These are phyloP conservation scores for Pseudevernia furfuracea DNA, from an alignment of 495 filamentous ascomycete genomes.

Conservation along the genomic window DNA sequence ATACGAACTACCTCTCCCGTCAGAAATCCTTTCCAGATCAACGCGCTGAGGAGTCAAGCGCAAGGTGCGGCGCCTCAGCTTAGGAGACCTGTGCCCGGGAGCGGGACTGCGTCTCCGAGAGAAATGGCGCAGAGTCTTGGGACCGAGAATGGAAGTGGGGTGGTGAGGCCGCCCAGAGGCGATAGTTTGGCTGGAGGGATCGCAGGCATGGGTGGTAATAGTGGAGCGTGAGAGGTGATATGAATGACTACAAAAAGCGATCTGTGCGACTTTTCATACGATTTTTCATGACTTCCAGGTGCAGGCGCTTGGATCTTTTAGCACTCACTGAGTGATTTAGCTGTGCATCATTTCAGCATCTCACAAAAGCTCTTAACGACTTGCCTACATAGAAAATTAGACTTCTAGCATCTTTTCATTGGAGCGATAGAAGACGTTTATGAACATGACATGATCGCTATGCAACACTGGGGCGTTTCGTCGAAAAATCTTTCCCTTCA, in stretches of 20 bases:
- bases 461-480: background rate
- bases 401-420: background rate
- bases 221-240: background rate
- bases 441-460: background rate
- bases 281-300: background rate
- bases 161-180: constrained; percentile 18
- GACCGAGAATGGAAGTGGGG: background rate
- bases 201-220: background rate
- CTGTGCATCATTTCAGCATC: background rate
- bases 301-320: constrained; percentile 1
- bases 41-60: constrained; percentile 23
- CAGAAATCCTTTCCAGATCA: constrained; percentile 21
- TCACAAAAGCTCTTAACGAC: background rate
- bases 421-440: background rate
- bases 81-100: constrained; percentile 19
- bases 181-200: constrained; percentile 15
- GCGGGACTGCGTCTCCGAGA: constrained; percentile 18
- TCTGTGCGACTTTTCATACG: background rate
- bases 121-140: constrained; percentile 4
- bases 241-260: background rate
- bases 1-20: constrained; percentile 13
- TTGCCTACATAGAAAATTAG: background rate
- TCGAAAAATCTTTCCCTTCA: background rate
- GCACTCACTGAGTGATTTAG: background rate
- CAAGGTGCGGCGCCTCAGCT: constrained; percentile 20